A percentile compares a stretch with the other conserved stretches of the same genome.
These are phyloP conservation scores for Hortiboletus campestris DNA, from an alignment of 768 basidiomycete genomes.

Conservation along the genomic window DNA sequence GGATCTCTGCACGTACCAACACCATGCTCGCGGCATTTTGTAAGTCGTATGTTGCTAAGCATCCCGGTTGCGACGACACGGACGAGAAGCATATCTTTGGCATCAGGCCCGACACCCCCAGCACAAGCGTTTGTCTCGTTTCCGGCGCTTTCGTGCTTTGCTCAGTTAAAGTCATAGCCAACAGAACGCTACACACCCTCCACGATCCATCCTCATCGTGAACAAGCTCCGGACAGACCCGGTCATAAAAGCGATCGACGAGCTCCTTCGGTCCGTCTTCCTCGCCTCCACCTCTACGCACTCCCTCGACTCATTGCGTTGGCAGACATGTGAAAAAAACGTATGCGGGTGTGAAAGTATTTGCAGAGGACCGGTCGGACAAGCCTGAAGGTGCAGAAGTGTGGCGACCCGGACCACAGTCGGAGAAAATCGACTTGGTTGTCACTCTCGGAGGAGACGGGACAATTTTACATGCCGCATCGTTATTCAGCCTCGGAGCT, in stretches of 20 bases:
- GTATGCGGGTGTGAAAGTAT: constrained; percentile 62
- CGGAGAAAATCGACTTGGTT: constrained; percentile 76
- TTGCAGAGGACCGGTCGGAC: constrained; percentile 64
- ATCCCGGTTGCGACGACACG: neutral
- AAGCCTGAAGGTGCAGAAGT: constrained; percentile 62
- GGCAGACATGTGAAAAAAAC: constrained; percentile 54
- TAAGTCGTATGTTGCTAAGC: neutral
- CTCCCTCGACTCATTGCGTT: neutral
- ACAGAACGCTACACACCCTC: constrained; percentile 35
- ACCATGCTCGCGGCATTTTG: constrained; percentile 2
- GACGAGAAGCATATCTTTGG: constrained; percentile 14
- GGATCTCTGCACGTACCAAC: constrained; percentile 1
- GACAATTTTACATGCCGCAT: constrained; percentile 91
- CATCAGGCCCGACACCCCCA: constrained; percentile 3
- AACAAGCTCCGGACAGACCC: constrained; percentile 80
- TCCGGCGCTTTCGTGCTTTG: constrained; percentile 2
- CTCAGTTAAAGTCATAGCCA: constrained; percentile 30
- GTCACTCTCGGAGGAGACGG: constrained; percentile 94
- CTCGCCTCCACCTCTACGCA: neutral
- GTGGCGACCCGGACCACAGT: constrained; percentile 55
- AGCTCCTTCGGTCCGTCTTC: constrained; percentile 60
- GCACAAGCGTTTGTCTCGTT: constrained; percentile 23
- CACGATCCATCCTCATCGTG: constrained; percentile 69
- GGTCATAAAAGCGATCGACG: constrained; percentile 73
- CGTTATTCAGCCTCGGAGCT: constrained; percentile 84